These are phyloP conservation scores for Apiospora koreana DNA, from an alignment of 2,329 filamentous ascomycete species.

Conservation along the genomic window DNA sequence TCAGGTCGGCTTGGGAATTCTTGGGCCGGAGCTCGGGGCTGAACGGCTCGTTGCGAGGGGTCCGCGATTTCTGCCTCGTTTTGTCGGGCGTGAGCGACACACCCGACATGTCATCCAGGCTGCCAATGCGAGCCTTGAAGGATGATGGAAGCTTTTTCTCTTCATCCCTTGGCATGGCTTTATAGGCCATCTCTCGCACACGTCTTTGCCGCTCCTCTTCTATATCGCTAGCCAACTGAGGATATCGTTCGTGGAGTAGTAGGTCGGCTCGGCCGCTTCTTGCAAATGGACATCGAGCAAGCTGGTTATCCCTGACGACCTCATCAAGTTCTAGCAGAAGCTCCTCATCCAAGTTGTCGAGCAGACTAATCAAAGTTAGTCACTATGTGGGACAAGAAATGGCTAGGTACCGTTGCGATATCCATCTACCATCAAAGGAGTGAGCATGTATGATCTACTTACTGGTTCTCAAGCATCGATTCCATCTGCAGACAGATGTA, in stretches of 20 bases:
- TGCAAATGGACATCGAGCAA: slow-evolving; percentile 74
- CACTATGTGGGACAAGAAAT: slow-evolving; percentile 22
- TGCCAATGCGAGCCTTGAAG: slow-evolving; percentile 60
- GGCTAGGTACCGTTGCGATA: slow-evolving; percentile 21
- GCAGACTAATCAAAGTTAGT: slow-evolving; percentile 48
- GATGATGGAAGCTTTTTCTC: slow-evolving; percentile 65
- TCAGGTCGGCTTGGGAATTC: slow-evolving; percentile 72
- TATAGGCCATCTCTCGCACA: slow-evolving; percentile 76
- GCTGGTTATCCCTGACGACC: slow-evolving; percentile 79
- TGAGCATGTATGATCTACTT: slow-evolving; percentile 17
- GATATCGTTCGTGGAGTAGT: slow-evolving; percentile 64
- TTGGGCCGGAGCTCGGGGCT: slow-evolving; percentile 71
- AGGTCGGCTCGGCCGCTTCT: slow-evolving; percentile 73
- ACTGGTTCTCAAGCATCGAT: slow-evolving; percentile 84
- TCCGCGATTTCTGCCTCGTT: slow-evolving; percentile 47
- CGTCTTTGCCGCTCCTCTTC: slow-evolving; percentile 69
- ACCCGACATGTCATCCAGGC: slow-evolving; percentile 61
- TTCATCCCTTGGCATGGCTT: slow-evolving; percentile 61
- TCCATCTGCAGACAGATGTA: slow-evolving; percentile 93
- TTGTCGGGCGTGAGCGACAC: slow-evolving; percentile 45
- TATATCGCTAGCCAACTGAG: slow-evolving; percentile 64
- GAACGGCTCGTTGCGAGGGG: slow-evolving; percentile 53
- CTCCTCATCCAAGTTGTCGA: slow-evolving; percentile 84
- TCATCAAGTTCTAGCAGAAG: slow-evolving; percentile 79
- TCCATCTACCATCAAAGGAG: background rate